Conservation (phyloP, 2,329 filamentous ascomycete genomes). For the Chaetomium olivaceum region DNA sequence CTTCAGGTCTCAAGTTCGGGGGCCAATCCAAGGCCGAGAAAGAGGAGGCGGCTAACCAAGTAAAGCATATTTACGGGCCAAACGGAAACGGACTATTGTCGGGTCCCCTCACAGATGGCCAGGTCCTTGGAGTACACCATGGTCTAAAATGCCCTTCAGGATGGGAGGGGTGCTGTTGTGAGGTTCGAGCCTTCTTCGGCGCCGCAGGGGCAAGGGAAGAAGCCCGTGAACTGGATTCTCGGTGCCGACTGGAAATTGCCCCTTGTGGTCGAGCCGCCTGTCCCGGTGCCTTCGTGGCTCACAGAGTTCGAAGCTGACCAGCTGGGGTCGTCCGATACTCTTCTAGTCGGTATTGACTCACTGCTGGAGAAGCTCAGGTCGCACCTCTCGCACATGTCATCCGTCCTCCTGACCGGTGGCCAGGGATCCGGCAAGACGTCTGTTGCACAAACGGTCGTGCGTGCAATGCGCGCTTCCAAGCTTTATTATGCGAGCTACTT, state of each 20-base stretch:
- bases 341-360: slow-evolving; percentile 81
- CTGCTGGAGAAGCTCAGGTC: slow-evolving; percentile 71
- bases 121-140: slow-evolving; percentile 65
- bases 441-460: slow-evolving; percentile 73
- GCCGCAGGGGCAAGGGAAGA: slow-evolving; percentile 47
- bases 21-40: slow-evolving; percentile 82
- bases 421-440: slow-evolving; percentile 89
- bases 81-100: slow-evolving; percentile 67
- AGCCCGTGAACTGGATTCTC: slow-evolving; percentile 67
- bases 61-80: slow-evolving; percentile 70
- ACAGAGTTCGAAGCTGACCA: slow-evolving; percentile 58
- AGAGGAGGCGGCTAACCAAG: slow-evolving; percentile 71
- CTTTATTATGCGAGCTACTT: slow-evolving; percentile 86
- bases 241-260: slow-evolving; percentile 73
- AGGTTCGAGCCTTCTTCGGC: slow-evolving; percentile 66
- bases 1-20: slow-evolving; percentile 77
- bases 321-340: slow-evolving; percentile 49
- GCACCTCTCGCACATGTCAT: slow-evolving; percentile 81
- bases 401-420: slow-evolving; percentile 83
- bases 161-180: slow-evolving; percentile 83
- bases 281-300: slow-evolving; percentile 63
- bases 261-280: slow-evolving; percentile 74
- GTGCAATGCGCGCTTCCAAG: slow-evolving; percentile 68
- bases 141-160: slow-evolving; percentile 56
- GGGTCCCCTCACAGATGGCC: slow-evolving; percentile 86